phyloP scores from a whole-genome alignment of 2,329 filamentous ascomycete species.

The Emydomyces testavorans region DNA sequence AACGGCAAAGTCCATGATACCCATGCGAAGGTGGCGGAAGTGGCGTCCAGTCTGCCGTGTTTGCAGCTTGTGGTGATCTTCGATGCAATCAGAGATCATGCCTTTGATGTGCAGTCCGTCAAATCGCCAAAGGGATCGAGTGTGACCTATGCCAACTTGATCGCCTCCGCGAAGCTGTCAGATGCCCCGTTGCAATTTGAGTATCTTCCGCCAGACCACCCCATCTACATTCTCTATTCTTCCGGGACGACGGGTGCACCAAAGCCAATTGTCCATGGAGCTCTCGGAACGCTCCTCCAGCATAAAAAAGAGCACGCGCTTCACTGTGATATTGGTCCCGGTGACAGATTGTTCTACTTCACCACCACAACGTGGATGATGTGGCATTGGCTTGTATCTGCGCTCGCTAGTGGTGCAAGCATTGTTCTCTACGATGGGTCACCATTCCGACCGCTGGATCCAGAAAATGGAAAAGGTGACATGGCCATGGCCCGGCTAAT shows the following conservation, averaged over 20 bases:
- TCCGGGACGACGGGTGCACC: conserved; percentile 78
- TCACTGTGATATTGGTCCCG: conserved; percentile 65
- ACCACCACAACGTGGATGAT: conserved; percentile 98
- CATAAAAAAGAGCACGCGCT: conserved; percentile 94
- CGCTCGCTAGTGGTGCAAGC: conserved; percentile 68
- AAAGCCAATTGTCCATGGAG: conserved; percentile 90
- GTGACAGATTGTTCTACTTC: conserved; percentile 77
- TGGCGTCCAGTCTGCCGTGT: conserved; percentile 55
- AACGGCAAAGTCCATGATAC: conserved; percentile 85
- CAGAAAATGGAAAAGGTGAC: conserved; percentile 51
- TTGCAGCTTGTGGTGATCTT: conserved; percentile 65
- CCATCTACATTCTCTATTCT: conserved; percentile 87
- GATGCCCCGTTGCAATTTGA: conserved; percentile 49
- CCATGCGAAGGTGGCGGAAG: conserved; percentile 63
- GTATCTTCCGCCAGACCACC: conserved; percentile 72
- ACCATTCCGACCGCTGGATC: conserved; percentile 60
- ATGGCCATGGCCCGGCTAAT: conserved; percentile 74
- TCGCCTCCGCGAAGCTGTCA: conserved; percentile 32
- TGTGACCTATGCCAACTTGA: conserved; percentile 36
- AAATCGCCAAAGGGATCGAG: conserved; percentile 29
- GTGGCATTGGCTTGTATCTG: conserved; percentile 95
- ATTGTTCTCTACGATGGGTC: conserved; percentile 86
- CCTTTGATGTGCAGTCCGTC: conserved; percentile 28
- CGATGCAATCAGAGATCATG: conserved; percentile 45
- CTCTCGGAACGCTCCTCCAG: conserved; percentile 79